Evolutionary conservation across 2,329 filamentous ascomycete species (phyloP).

Genomic region (Monosporascus ibericus): DNA sequence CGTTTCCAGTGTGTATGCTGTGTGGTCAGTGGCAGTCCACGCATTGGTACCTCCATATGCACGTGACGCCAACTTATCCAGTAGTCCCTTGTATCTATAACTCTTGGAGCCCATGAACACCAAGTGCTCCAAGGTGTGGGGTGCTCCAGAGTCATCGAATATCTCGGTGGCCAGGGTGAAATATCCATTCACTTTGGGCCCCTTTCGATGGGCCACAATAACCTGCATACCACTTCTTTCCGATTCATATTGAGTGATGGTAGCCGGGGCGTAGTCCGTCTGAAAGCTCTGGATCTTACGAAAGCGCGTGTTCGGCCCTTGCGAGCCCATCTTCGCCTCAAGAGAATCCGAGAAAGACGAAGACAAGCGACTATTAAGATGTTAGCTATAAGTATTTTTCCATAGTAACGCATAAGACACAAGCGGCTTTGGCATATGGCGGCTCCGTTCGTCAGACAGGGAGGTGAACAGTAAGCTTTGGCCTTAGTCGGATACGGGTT

Average conservation of each 20-base stretch:
- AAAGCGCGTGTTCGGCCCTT: constrained; percentile 55
- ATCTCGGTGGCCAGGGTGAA: constrained; percentile 97
- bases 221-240: constrained; percentile 91
- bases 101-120: constrained; percentile 88
- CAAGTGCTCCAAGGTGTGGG: constrained; percentile 77
- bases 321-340: constrained; percentile 47
- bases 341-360: constrained; percentile 12
- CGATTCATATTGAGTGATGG: constrained; percentile 93
- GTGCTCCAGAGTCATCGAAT: constrained; percentile 91
- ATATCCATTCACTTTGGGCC: constrained; percentile 92
- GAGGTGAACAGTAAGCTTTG: background rate
- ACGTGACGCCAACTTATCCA: constrained; percentile 89
- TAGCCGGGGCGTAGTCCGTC: constrained; percentile 82
- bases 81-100: constrained; percentile 89
- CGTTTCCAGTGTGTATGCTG: constrained; percentile 89
- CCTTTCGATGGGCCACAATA: constrained; percentile 83
- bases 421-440: background rate
- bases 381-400: constrained; percentile 4
- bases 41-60: constrained; percentile 94
- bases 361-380: constrained; percentile 7
- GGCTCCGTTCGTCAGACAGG: background rate
- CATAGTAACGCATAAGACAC: background rate
- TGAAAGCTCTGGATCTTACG: constrained; percentile 80
- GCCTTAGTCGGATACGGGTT: background rate
- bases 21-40: constrained; percentile 95